phyloP scores from a whole-genome alignment of 176 grass and related monocot genomes.

The Musa troglodytarum region DNA sequence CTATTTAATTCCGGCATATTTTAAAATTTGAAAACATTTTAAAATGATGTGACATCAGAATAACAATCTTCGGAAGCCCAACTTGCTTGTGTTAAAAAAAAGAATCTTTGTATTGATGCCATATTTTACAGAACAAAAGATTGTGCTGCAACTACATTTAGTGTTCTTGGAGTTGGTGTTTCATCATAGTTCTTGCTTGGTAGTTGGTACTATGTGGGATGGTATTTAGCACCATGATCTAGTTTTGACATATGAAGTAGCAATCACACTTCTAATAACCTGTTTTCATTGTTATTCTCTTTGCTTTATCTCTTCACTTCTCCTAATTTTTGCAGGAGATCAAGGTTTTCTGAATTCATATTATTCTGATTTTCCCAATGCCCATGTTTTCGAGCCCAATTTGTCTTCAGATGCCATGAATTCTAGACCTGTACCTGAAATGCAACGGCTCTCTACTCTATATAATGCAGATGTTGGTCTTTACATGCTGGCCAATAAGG shows the following conservation, averaged over 20 bases:
- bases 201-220: no score
- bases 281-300: slow-evolving; percentile 32
- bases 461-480: slow-evolving; percentile 99
- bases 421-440: slow-evolving; percentile 61
- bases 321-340: slow-evolving; percentile 27
- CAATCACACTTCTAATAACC: neutral
- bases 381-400: slow-evolving; percentile 73
- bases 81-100: no score
- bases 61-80: no score
- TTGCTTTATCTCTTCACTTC: slow-evolving; percentile 5
- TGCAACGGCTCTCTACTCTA: slow-evolving; percentile 77
- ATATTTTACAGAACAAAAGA: no score
- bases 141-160: no score
- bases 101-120: no score
- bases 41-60: no score
- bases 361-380: slow-evolving; percentile 87
- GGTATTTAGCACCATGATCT: no score
- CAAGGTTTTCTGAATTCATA: slow-evolving; percentile 77
- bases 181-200: no score
- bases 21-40: no score
- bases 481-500: slow-evolving; percentile 99
- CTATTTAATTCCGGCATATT: neutral
- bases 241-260: neutral
- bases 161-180: no score
- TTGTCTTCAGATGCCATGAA: slow-evolving; percentile 27